Evolutionary conservation across 345 rosid genomes (phyloP).

Genomic region (Carallia pectinifolia): DNA sequence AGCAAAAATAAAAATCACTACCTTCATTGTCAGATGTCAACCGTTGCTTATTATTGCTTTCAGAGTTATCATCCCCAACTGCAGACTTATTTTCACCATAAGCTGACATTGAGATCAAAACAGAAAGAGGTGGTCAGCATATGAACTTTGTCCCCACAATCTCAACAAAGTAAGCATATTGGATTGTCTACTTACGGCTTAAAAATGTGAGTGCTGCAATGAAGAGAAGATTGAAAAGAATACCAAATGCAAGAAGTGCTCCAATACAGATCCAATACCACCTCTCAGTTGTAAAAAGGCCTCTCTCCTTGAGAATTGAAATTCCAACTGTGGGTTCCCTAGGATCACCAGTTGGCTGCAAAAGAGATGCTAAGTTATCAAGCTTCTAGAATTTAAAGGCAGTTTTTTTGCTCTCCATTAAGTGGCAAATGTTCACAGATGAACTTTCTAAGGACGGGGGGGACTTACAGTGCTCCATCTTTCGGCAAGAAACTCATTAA

Average conservation of each 20-base stretch:
- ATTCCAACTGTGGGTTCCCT: slow-evolving; percentile 15
- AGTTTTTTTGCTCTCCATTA: not conserved
- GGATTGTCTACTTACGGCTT: slow-evolving; percentile 7
- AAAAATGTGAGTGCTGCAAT: slow-evolving; percentile 18
- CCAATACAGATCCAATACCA: slow-evolving; percentile 22
- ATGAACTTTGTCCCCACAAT: not conserved
- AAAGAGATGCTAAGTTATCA: not conserved
- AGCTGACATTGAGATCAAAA: slow-evolving; percentile 11
- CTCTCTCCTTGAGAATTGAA: slow-evolving; percentile 16
- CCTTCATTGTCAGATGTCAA: slow-evolving; percentile 4
- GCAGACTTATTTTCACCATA: slow-evolving; percentile 3
- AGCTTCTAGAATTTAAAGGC: not conserved
- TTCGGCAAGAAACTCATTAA: slow-evolving; percentile 27
- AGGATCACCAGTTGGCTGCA: slow-evolving; percentile 15
- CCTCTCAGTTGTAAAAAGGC: slow-evolving; percentile 13
- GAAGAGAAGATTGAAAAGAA: slow-evolving; percentile 19
- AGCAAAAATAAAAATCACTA: not conserved
- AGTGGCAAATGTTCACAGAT: not conserved
- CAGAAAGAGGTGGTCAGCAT: not conserved
- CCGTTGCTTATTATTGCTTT: not conserved
- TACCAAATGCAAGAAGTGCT: slow-evolving; percentile 5
- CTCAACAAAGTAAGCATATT: not conserved
- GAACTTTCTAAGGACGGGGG: not conserved
- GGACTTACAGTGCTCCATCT: slow-evolving; percentile 21
- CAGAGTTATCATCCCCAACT: not conserved